These are phyloP conservation scores for Ogataea ganodermae DNA, from an alignment of 805 yeast species.

Conservation along the genomic window DNA sequence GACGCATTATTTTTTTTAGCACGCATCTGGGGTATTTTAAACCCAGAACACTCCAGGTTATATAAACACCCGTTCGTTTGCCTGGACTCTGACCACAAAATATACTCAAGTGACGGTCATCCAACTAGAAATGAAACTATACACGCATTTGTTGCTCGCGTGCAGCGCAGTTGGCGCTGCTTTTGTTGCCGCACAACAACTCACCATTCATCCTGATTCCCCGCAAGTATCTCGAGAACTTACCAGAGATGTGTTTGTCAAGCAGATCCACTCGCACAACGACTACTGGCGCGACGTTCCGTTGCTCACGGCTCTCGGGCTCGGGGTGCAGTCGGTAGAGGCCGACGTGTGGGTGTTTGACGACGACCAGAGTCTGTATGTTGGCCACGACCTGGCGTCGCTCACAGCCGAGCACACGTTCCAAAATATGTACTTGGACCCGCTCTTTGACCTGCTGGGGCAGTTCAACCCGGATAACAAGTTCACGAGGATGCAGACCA, in stretches of 20 bases:
- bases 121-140: neutral
- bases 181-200: neutral
- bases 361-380: slow-evolving; percentile 41
- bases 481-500: slow-evolving; percentile 22
- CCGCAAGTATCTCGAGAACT: slow-evolving; percentile 20
- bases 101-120: too few relatives aligned
- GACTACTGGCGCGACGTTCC: slow-evolving; percentile 58
- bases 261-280: slow-evolving; percentile 53
- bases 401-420: slow-evolving; percentile 50
- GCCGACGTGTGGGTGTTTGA: slow-evolving; percentile 56
- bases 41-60: slow-evolving; percentile 4
- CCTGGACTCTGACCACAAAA: too few relatives aligned
- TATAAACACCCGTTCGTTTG: neutral
- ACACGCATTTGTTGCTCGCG: neutral
- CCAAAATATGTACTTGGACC: slow-evolving; percentile 52
- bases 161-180: neutral
- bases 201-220: neutral
- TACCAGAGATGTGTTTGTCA: slow-evolving; percentile 28
- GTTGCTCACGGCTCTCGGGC: slow-evolving; percentile 47
- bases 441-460: slow-evolving; percentile 49
- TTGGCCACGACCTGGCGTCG: slow-evolving; percentile 60
- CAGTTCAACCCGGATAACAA: slow-evolving; percentile 43
- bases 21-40: neutral
- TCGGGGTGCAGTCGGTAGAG: slow-evolving; percentile 53
- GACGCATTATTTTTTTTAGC: neutral